Base-by-base conservation (phyloP, 306 rosid species). In the Cyamopsis tetragonoloba region DNA sequence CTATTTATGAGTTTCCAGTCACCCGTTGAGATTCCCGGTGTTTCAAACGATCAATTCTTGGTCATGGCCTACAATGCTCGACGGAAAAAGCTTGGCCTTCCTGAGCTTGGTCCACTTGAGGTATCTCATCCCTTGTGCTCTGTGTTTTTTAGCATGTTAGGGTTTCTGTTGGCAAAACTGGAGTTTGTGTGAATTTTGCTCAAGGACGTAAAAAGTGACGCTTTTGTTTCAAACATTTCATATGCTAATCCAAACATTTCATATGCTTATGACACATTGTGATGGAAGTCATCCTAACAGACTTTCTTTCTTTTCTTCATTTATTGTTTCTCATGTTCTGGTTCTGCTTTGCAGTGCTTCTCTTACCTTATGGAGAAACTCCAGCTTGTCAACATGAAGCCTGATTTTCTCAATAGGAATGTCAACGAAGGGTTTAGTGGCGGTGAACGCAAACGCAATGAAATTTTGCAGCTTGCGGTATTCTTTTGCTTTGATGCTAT, bases 391-490 rank as follows among this genome's bases (percentile, higher is more conserved):
- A 89, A 89, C 78, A 93, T 89, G 96, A 93, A 88, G 85, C 76
- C 88, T 6, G 97, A 83, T 65, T 93, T 93, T 77, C 93, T 89
- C 12, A 87, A 93, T 70, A 84, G 98, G 75, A 93, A 88, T 83
- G 98, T 93, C 19, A 93, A 93, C 62, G 88, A 89, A 85, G 97
- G 98, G 63, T 93, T 93, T 71, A 93, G 98, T 69, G 98, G 98
- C 34, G 98, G 98, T 42, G 98, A 93, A 71, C 77, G 74, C 68
- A 92, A 92, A 81, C 96, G 98, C 41, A 92, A 92, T 75, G 96
- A 92, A 61, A 92, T 92, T 51, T 81, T 89, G 76, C 97, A 93
- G 84, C 95, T 93, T 70, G 97, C 96, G 2, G 76, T 62, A 53
- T 53, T 10, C 18, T 56, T 62, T 47, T 30, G 11, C 47, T 19